These are phyloP conservation scores for Cydonia oblonga DNA, from an alignment of 331 rosid species.

Conservation along the genomic window DNA sequence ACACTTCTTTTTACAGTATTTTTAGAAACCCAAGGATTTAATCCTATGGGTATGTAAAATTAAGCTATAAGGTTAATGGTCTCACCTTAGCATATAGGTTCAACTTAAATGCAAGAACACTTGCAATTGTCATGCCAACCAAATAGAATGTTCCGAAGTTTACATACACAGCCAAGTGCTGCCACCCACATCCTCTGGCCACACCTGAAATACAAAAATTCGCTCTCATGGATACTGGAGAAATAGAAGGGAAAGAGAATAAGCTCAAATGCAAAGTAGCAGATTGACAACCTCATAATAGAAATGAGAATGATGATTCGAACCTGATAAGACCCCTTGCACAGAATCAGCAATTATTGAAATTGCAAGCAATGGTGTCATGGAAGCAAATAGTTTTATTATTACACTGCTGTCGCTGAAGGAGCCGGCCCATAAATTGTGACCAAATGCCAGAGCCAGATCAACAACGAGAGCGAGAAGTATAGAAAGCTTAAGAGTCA, in stretches of 20 bases:
- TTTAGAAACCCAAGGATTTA: background rate
- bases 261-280: background rate
- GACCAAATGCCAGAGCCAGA: constrained; percentile 48
- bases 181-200: constrained; percentile 83
- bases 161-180: constrained; percentile 44
- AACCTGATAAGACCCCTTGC: constrained; percentile 89
- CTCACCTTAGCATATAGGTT: constrained; percentile 46
- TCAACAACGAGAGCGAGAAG: constrained; percentile 40
- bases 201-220: constrained; percentile 36
- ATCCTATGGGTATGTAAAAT: background rate
- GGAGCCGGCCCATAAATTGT: constrained; percentile 47
- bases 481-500: constrained; percentile 54
- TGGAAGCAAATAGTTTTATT: constrained; percentile 47
- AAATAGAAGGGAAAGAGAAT: background rate
- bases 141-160: constrained; percentile 60
- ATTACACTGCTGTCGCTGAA: constrained; percentile 41
- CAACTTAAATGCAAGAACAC: constrained; percentile 44
- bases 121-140: constrained; percentile 53
- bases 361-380: constrained; percentile 54
- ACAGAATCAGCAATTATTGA: constrained; percentile 54
- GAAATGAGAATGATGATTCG: background rate
- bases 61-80: background rate
- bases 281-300: constrained; percentile 26
- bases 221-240: background rate
- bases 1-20: background rate